These are phyloP conservation scores for Toxicodendron radicans DNA, from an alignment of 345 rosid genomes.

Conservation along the genomic window DNA sequence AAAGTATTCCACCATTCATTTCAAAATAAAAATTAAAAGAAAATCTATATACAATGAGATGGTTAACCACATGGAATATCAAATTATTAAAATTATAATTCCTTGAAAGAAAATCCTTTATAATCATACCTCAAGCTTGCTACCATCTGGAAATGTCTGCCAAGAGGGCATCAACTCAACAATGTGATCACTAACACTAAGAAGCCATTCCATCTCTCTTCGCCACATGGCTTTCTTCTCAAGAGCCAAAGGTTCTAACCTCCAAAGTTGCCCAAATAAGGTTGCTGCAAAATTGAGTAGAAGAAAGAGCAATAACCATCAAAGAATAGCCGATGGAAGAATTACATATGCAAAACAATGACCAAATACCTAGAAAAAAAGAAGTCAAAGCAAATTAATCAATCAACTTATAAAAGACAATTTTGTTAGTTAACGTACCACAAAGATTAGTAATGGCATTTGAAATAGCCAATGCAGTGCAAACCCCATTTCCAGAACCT, in stretches of 20 bases:
- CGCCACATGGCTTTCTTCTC: constrained; percentile 97
- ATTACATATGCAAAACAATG: not conserved
- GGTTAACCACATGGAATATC: not conserved
- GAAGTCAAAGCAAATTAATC: not conserved
- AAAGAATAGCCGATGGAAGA: constrained; percentile 3
- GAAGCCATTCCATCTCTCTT: constrained; percentile 97
- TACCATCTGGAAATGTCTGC: constrained; percentile 97
- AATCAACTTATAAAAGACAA: not conserved
- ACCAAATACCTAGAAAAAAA: not conserved
- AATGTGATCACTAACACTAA: constrained; percentile 88
- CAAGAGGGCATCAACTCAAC: constrained; percentile 92
- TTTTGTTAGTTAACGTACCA: constrained; percentile 43
- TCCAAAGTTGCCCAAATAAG: constrained; percentile 96
- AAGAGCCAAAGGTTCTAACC: constrained; percentile 72
- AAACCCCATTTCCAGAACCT: constrained; percentile 97
- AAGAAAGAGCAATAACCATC: constrained; percentile 12
- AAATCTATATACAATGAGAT: not conserved
- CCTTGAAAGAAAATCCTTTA: not conserved
- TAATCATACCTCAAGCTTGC: constrained; percentile 83
- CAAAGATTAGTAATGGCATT: constrained; percentile 97
- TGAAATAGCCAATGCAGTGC: constrained; percentile 88
- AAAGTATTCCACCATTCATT: not conserved
- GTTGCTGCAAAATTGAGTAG: constrained; percentile 53
- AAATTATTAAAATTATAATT: not conserved
- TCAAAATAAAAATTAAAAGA: not conserved